These are phyloP conservation scores for Geotrichum europaeum DNA, from an alignment of 1,139 yeast genomes.

Conservation along the genomic window DNA sequence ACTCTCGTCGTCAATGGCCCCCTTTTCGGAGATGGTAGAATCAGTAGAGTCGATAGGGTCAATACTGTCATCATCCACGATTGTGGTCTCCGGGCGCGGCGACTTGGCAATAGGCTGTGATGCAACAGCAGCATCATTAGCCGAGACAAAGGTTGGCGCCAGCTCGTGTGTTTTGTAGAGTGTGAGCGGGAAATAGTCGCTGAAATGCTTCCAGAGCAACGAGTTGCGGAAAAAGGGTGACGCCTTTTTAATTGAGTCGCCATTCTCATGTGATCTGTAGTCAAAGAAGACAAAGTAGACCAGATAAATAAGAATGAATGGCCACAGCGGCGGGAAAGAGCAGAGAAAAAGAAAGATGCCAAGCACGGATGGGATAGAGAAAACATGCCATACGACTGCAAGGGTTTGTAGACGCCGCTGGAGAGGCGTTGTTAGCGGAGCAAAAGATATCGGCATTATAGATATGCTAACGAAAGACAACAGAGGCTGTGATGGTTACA, in stretches of 20 bases:
- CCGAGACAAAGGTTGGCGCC: conserved; percentile 60
- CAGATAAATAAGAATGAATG: conserved; percentile 45
- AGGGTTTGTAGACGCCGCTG: conserved; percentile 60
- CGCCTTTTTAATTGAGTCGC: conserved; percentile 54
- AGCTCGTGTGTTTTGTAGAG: conserved; percentile 68
- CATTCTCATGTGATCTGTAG: conserved; percentile 56
- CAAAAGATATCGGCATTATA: conserved; percentile 17
- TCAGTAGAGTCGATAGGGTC: conserved; percentile 6
- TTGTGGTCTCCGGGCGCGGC: neutral
- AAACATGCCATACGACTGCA: conserved; percentile 70
- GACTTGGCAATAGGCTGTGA: neutral
- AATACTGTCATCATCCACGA: neutral
- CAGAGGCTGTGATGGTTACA: neutral
- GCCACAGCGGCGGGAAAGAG: conserved; percentile 69
- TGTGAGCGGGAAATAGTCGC: conserved; percentile 70
- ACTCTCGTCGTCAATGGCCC: neutral
- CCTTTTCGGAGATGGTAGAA: neutral
- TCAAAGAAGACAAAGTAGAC: conserved; percentile 56
- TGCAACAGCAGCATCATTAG: neutral
- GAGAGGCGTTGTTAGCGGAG: conserved; percentile 29
- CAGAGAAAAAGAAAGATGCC: conserved; percentile 52
- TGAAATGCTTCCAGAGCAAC: conserved; percentile 66
- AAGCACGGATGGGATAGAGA: conserved; percentile 58
- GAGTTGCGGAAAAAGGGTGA: conserved; percentile 55
- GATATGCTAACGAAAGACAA: neutral